Conservation (phyloP, 257 asterid species). For the Leptodermis oblonga region DNA sequence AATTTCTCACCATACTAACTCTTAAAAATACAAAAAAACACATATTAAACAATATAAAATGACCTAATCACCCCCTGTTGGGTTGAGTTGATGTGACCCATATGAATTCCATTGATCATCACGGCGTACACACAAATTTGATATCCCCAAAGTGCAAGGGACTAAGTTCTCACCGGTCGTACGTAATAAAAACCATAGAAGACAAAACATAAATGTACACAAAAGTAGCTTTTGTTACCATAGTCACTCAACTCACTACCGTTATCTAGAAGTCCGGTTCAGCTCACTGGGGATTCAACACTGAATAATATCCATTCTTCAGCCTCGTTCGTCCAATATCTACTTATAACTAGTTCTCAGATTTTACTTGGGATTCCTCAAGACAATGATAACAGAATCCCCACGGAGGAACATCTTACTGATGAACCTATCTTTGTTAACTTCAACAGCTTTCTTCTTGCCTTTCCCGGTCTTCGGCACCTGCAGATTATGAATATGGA, state of each 20-base stretch:
- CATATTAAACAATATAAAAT: too few species aligned
- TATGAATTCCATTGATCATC: too few species aligned
- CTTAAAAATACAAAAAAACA: too few species aligned
- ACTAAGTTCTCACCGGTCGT: too few species aligned
- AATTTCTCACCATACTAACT: too few species aligned
- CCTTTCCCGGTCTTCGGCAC: conserved; percentile 93
- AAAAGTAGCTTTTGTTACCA: not conserved
- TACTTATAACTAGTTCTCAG: not conserved
- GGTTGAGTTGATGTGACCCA: too few species aligned
- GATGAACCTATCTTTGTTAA: conserved; percentile 84
- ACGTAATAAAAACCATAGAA: too few species aligned
- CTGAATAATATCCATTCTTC: not conserved
- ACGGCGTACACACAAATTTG: too few species aligned
- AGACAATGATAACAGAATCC: conserved; percentile 85
- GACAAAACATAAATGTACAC: too few species aligned
- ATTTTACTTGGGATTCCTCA: conserved; percentile 67
- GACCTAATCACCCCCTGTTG: too few species aligned
- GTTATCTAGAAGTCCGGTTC: not conserved
- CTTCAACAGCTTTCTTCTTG: conserved; percentile 89
- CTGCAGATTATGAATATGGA: conserved; percentile 23
- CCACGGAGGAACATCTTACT: conserved; percentile 94
- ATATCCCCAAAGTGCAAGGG: too few species aligned
- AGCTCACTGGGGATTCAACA: not conserved
- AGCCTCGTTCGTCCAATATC: not conserved
- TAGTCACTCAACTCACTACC: not conserved